A percentile compares a stretch with the other conserved stretches of the same genome.
Conservation (phyloP, 495 filamentous ascomycete genomes). For the Umbilicaria muhlenbergii region DNA sequence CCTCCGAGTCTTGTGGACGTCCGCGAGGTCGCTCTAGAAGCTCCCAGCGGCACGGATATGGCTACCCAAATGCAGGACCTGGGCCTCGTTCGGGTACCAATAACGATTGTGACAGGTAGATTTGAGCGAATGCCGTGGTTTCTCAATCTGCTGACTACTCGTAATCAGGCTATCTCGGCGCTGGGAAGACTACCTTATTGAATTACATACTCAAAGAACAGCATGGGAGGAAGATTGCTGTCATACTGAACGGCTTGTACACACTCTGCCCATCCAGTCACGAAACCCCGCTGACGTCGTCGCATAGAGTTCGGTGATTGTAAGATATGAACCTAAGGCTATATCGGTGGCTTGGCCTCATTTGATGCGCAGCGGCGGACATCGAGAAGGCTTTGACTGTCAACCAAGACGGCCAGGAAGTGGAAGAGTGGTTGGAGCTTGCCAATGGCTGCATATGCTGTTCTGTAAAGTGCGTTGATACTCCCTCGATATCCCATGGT, state of each 20-base stretch:
- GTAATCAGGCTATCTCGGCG: conserved; percentile 60
- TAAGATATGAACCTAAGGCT: conserved; percentile 24
- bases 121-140: conserved; percentile 3
- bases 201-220: conserved; percentile 90
- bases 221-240: conserved; percentile 93
- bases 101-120: conserved; percentile 83
- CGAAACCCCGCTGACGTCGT: neutral
- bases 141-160: neutral
- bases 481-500: neutral
- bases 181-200: conserved; percentile 87
- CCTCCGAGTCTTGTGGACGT: conserved; percentile 59
- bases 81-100: conserved; percentile 52
- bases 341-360: no score
- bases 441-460: conserved; percentile 98
- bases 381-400: conserved; percentile 90
- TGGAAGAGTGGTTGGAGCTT: conserved; percentile 89
- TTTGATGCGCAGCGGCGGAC: conserved; percentile 47
- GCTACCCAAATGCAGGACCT: conserved; percentile 29
- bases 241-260: conserved; percentile 78
- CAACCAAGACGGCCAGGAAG: conserved; percentile 67
- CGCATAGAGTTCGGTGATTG: conserved; percentile 81
- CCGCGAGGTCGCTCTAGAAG: conserved; percentile 16
- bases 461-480: conserved; percentile 66
- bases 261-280: neutral
- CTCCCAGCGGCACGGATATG: conserved; percentile 1